These are phyloP conservation scores for Venturia nashicola DNA, from an alignment of 2,329 filamentous ascomycete genomes.

Conservation along the genomic window DNA sequence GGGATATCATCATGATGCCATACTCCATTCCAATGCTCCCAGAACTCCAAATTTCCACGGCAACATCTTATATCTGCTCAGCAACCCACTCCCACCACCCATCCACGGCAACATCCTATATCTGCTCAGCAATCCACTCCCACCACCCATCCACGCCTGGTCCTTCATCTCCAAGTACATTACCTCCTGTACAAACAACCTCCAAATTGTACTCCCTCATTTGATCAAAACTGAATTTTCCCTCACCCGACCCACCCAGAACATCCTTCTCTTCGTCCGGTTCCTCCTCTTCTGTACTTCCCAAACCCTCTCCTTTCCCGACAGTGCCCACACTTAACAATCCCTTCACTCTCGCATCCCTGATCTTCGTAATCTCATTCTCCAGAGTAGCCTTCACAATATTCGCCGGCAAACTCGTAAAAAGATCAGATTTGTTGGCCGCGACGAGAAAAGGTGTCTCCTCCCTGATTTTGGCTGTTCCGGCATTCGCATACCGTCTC, in stretches of 20 bases:
- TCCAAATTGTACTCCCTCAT: conserved; percentile 74
- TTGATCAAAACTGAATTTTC: conserved; percentile 66
- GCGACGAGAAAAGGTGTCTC: conserved; percentile 69
- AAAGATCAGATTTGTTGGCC: conserved; percentile 92
- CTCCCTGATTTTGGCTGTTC: conserved; percentile 43
- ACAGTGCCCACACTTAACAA: conserved; percentile 63
- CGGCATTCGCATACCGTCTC: conserved; percentile 49
- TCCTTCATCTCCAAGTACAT: conserved; percentile 47
- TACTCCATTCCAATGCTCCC: neutral
- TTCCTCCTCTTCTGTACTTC: conserved; percentile 50
- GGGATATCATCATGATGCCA: neutral
- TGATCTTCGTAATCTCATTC: conserved; percentile 66
- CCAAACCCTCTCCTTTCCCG: conserved; percentile 41
- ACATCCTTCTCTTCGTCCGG: conserved; percentile 63
- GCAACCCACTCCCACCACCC: conserved; percentile 91
- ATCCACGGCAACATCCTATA: conserved; percentile 48
- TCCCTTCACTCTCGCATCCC: conserved; percentile 62
- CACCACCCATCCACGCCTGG: conserved; percentile 77
- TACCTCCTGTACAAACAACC: conserved; percentile 67
- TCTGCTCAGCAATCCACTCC: conserved; percentile 70
- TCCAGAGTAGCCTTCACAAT: conserved; percentile 68
- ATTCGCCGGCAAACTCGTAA: conserved; percentile 73
- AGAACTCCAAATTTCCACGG: neutral
- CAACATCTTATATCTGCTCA: conserved; percentile 46
- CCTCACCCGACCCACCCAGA: conserved; percentile 69